Conservation (phyloP, 768 basidiomycete species). For the Paxillus involutus region DNA sequence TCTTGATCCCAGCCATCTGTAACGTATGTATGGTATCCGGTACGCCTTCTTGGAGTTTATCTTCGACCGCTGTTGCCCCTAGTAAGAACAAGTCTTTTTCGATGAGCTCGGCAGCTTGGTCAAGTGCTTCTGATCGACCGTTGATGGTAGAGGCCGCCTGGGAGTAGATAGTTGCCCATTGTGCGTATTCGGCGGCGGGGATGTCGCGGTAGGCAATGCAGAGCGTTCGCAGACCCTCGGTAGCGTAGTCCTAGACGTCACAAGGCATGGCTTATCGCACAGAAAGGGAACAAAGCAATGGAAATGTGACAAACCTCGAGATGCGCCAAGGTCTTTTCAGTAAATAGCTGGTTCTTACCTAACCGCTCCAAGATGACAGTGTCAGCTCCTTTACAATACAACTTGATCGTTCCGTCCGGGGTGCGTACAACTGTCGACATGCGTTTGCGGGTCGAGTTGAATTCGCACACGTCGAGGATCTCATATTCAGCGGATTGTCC, state of each 20-base stretch:
- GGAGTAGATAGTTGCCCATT: constrained; percentile 87
- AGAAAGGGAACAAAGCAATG: not conserved
- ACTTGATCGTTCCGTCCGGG: constrained; percentile 88
- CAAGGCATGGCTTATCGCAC: constrained; percentile 2
- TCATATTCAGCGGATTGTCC: constrained; percentile 80
- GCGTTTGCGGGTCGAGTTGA: constrained; percentile 95
- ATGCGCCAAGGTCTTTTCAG: constrained; percentile 84
- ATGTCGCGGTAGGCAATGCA: constrained; percentile 95
- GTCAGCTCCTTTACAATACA: constrained; percentile 97
- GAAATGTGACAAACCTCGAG: constrained; percentile 65
- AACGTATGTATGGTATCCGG: constrained; percentile 97
- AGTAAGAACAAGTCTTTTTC: constrained; percentile 92
- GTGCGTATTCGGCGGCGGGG: constrained; percentile 83
- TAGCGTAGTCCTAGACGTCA: constrained; percentile 79
- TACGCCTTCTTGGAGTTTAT: constrained; percentile 97
- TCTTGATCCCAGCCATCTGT: constrained; percentile 98
- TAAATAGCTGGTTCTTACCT: constrained; percentile 79
- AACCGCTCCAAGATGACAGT: constrained; percentile 95
- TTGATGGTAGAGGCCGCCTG: constrained; percentile 94
- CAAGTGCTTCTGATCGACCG: constrained; percentile 92
- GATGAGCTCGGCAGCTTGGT: constrained; percentile 92
- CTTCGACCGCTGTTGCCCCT: constrained; percentile 97
- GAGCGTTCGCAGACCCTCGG: constrained; percentile 94
- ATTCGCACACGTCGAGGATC: constrained; percentile 96
- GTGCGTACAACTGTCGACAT: constrained; percentile 94